phyloP scores from a whole-genome alignment of 164 flowering plant species.

The Stephania cephalantha region DNA sequence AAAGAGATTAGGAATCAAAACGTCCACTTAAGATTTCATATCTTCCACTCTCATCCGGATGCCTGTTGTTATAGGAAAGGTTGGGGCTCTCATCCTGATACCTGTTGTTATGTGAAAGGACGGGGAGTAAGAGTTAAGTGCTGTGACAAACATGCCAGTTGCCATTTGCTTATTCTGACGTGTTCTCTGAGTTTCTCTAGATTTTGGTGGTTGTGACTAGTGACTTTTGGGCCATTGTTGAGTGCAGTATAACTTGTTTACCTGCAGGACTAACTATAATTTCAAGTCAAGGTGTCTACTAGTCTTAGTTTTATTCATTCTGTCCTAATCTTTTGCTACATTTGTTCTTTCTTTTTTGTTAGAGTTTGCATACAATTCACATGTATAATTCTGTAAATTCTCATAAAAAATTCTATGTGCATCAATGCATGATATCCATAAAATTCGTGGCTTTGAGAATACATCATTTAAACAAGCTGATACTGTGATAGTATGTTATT shows the following conservation, averaged over 20 bases:
- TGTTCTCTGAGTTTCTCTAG: background rate
- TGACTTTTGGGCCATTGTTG: too few relatives aligned
- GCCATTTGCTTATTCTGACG: background rate
- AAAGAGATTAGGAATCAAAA: background rate
- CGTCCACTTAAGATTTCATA: too few relatives aligned
- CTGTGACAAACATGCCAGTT: background rate
- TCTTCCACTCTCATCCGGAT: background rate
- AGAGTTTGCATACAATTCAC: background rate
- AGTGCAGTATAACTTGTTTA: too few relatives aligned
- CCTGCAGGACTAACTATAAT: too few relatives aligned
- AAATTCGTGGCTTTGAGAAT: background rate
- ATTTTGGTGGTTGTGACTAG: background rate
- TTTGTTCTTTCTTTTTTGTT: too few relatives aligned
- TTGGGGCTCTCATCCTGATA: background rate
- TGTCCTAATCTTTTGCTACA: too few relatives aligned
- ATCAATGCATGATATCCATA: background rate
- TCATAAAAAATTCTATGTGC: background rate
- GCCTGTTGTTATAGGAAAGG: background rate
- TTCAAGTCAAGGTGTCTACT: too few relatives aligned
- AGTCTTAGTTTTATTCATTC: too few relatives aligned
- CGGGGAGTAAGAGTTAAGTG: background rate
- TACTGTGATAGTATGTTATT: conserved; percentile 1
- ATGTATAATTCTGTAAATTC: background rate
- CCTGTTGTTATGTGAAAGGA: background rate
- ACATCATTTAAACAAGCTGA: background rate